Evolutionary conservation across 345 rosid species (phyloP).

Genomic region (Syzygium oleosum): DNA sequence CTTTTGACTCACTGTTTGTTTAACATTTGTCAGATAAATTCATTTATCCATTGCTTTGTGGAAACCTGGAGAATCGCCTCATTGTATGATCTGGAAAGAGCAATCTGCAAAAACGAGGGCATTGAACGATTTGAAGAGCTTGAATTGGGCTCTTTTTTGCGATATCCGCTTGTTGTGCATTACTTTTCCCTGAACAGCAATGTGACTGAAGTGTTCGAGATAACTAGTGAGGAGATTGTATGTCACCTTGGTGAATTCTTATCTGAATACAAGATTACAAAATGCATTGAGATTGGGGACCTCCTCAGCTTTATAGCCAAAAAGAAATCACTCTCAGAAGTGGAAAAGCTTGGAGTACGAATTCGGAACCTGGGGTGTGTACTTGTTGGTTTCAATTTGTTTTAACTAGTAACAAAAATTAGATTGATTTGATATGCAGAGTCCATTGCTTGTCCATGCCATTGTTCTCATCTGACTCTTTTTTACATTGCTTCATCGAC

Average conservation of each 20-base stretch:
- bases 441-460: not conserved
- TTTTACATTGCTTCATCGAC: not conserved
- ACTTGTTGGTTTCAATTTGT: not conserved
- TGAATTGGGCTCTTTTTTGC: conserved; percentile 63
- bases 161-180: conserved; percentile 58
- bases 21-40: conserved; percentile 46
- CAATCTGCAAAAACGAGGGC: conserved; percentile 59
- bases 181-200: conserved; percentile 42
- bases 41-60: conserved; percentile 79
- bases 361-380: conserved; percentile 72
- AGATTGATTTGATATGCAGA: not conserved
- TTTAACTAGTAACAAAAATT: not conserved
- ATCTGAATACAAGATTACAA: conserved; percentile 10
- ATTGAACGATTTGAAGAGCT: conserved; percentile 56
- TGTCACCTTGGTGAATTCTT: conserved; percentile 38
- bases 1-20: not conserved
- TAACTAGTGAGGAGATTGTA: conserved; percentile 57
- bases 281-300: conserved; percentile 39
- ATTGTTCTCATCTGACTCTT: not conserved
- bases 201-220: conserved; percentile 35
- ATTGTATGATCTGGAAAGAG: conserved; percentile 68
- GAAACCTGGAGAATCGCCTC: conserved; percentile 59
- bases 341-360: conserved; percentile 72
- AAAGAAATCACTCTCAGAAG: conserved; percentile 36
- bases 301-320: conserved; percentile 67